Evolutionary conservation across 257 asterid genomes (phyloP).

Genomic region (Solanum verrucosum): DNA sequence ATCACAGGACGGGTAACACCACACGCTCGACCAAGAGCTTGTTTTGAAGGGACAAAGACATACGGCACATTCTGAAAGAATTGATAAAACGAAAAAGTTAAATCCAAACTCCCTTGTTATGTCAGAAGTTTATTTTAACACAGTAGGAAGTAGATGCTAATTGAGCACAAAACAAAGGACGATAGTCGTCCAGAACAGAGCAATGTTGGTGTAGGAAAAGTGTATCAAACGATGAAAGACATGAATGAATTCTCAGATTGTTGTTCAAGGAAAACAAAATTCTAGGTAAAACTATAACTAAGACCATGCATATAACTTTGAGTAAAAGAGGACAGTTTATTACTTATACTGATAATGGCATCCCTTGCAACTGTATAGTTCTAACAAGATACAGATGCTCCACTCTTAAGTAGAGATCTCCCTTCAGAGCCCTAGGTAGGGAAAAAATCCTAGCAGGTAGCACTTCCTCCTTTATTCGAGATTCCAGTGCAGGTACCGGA

Average conservation of each 20-base stretch:
- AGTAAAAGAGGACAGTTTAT: not conserved
- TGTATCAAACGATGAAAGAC: not conserved
- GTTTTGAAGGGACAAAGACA: conserved; percentile 35
- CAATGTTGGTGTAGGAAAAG: not conserved
- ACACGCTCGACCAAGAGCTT: conserved; percentile 87
- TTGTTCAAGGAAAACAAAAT: not conserved
- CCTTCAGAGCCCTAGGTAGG: not conserved
- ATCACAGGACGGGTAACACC: conserved; percentile 94
- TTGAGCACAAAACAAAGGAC: not conserved
- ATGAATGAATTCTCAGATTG: not conserved
- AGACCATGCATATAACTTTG: not conserved
- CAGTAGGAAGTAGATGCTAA: not conserved
- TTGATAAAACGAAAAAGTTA: not conserved
- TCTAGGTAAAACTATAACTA: not conserved
- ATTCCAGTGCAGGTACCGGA: not conserved
- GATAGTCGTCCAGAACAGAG: not conserved
- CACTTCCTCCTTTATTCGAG: not conserved
- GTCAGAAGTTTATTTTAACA: not conserved
- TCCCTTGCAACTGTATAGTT: not conserved
- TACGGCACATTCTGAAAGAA: conserved; percentile 35
- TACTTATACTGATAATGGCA: not conserved
- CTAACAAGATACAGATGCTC: not conserved
- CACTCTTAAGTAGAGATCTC: not conserved
- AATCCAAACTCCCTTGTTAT: not conserved
- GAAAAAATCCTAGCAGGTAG: not conserved